Conservation (phyloP, 106 monocot species). For the Cymbidium sinense region DNA sequence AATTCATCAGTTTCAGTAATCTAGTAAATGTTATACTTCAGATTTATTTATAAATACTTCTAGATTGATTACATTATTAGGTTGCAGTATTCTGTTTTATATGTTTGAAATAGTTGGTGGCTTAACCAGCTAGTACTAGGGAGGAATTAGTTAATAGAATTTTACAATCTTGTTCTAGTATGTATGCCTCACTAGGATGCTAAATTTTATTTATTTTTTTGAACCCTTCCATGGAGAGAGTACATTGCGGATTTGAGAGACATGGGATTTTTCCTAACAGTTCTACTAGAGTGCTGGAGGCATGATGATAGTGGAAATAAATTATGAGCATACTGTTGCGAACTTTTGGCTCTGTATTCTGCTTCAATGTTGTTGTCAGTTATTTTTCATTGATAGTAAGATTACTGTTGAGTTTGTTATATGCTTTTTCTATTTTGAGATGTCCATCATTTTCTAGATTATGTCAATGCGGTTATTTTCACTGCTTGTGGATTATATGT, state of each 20-base stretch:
- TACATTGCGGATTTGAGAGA: background rate
- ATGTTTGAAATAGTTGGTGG: background rate
- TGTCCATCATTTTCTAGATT: background rate
- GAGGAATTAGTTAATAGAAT: no score
- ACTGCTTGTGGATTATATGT: slow-evolving; percentile 7
- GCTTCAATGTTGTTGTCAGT: background rate
- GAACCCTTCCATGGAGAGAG: background rate
- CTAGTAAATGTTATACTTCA: background rate
- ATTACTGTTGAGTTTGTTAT: background rate
- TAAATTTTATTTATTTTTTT: background rate
- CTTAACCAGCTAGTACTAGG: background rate
- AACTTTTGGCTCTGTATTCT: no score
- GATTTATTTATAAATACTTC: background rate
- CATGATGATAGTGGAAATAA: background rate
- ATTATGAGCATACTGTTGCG: background rate
- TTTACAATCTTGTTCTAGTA: background rate
- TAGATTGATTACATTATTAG: slow-evolving; percentile 3
- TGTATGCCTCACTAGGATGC: background rate
- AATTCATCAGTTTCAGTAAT: background rate
- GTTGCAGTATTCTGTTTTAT: background rate
- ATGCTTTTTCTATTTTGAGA: background rate
- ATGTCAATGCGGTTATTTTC: background rate
- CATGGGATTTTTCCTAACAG: background rate
- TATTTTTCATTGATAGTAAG: background rate
- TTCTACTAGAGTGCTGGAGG: background rate